Evolutionary conservation across 208 protist genomes (phyloP), one percentile per base, ranked within the genome.

Genomic region (Crithidia thermophila): DNA sequence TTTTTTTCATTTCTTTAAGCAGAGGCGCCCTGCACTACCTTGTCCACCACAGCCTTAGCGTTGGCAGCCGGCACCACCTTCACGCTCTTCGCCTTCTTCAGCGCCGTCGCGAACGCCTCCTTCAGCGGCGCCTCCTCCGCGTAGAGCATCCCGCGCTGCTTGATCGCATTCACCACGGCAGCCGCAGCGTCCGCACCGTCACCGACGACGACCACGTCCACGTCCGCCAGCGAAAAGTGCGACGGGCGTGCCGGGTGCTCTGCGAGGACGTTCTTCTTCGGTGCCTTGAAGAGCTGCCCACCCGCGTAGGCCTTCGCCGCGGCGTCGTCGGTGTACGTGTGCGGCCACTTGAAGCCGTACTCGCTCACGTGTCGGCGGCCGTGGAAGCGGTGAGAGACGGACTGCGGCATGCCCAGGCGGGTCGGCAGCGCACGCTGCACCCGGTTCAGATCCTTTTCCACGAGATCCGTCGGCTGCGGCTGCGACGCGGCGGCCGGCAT

Each of bases 311-410:
- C 90, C 37, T 62, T 40, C 13, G 75, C 78, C 0, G 82, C 80
- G 16, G 66, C 80, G 72, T 95, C 86, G 21, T 81, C 61, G 16
- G 84, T 93, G 77, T 94, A 94, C 25, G 61, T 36, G 59, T 94
- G 88, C 7, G 81, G 79, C 59, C 71, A 73, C 70, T 94, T 93
- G 75, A 86, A 95, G 39, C 88, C 88, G 77, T 85, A 91, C 62
- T 84, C 85, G 31, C 76, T 82, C 23, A 93, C 85, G 58, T 93
- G 78, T 25, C 90, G 90, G 45, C 86, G 82, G 18, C 81, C 81
- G 60, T 81, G 75, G 45, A 84, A 68, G 72, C 90, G 90, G 73
- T 95, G 90, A 3, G 87, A 94, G 23, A 86, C 59, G 30, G 87
- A 72, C 36, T 68, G 46, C 16, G 83, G 78, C 13, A 94, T 63